These are phyloP conservation scores for Neurospora sp. DNA, from an alignment of 495 filamentous ascomycete species.

Conservation along the genomic window DNA sequence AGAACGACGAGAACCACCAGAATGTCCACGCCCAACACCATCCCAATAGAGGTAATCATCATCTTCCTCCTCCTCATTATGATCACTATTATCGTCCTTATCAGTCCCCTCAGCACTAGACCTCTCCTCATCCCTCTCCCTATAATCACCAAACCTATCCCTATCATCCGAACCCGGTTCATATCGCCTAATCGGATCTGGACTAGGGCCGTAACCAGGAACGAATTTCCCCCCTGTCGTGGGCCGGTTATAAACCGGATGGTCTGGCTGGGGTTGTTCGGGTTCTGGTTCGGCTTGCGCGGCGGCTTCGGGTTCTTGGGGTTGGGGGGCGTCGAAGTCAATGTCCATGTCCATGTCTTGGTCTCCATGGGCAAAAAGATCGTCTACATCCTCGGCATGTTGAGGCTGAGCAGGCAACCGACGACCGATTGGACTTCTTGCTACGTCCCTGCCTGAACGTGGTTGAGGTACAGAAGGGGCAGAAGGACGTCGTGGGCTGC, in stretches of 20 bases:
- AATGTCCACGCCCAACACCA: neutral
- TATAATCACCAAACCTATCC: neutral
- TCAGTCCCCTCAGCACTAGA: neutral
- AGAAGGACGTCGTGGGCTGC: neutral
- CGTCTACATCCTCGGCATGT: too few species aligned
- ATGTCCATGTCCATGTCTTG: neutral
- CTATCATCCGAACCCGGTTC: neutral
- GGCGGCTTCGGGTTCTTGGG: neutral
- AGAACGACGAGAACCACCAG: neutral
- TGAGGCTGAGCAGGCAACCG: neutral
- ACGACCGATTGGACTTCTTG: neutral
- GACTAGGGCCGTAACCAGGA: neutral
- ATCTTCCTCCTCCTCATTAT: neutral
- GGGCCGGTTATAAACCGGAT: neutral
- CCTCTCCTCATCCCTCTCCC: neutral
- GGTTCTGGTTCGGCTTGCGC: neutral
- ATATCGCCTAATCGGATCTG: neutral
- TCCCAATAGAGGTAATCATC: neutral
- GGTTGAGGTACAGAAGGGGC: neutral
- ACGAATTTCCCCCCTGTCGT: neutral
- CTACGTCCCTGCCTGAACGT: neutral
- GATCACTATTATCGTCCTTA: neutral
- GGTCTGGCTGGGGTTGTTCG: neutral
- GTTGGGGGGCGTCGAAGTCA: neutral
- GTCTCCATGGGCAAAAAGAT: neutral